phyloP scores from a whole-genome alignment of 164 flowering plant species.

The Houttuynia cordata region DNA sequence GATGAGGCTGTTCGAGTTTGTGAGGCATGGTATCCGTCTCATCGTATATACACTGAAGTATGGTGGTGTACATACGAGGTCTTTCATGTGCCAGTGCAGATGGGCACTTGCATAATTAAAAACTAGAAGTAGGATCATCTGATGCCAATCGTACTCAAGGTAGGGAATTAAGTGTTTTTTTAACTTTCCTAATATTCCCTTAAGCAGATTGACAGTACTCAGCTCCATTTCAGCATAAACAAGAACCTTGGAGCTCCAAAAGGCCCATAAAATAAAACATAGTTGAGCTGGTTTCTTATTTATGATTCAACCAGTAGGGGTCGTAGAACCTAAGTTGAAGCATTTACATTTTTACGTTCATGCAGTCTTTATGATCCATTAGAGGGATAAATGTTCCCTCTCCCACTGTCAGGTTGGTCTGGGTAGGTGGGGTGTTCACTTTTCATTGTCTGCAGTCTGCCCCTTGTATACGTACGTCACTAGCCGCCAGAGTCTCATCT shows the following conservation, averaged over 20 bases:
- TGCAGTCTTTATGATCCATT: background rate
- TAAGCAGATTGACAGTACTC: background rate
- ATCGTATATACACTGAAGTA: background rate
- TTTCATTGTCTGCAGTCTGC: too few species aligned
- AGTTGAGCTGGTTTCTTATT: background rate
- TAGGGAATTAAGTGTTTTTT: background rate
- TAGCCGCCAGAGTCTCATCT: background rate
- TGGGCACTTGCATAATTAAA: background rate
- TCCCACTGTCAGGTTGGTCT: background rate
- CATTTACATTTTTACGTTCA: too few species aligned
- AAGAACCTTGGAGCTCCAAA: background rate
- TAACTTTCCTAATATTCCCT: background rate
- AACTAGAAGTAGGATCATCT: background rate
- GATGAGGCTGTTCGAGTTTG: background rate
- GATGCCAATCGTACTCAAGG: background rate
- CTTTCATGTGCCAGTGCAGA: background rate
- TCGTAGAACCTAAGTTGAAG: background rate
- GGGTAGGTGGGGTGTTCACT: constrained; percentile 1
- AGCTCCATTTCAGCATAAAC: background rate
- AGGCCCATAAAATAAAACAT: background rate
- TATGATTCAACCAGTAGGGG: background rate
- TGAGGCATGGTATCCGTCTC: background rate
- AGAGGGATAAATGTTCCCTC: background rate
- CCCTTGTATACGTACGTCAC: too few species aligned
- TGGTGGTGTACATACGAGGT: background rate